These are phyloP conservation scores for Collybia sp. DNA, from an alignment of 768 basidiomycete genomes.

Conservation along the genomic window DNA sequence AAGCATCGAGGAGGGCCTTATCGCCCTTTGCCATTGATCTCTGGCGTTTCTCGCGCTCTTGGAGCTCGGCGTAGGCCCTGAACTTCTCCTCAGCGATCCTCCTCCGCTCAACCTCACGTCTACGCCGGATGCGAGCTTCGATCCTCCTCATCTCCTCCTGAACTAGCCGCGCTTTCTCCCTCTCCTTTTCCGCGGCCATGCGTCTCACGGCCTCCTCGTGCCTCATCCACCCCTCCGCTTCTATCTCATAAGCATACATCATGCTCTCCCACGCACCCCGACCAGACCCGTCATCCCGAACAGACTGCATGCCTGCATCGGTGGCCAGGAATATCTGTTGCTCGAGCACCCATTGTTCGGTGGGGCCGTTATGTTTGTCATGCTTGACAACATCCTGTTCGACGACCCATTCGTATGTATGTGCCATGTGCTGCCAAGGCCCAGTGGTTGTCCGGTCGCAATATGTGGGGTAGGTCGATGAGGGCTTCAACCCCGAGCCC, in stretches of 20 bases:
- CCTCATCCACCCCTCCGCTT: conserved; percentile 49
- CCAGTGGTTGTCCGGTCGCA: background rate
- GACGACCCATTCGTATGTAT: conserved; percentile 44
- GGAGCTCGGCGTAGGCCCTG: conserved; percentile 27
- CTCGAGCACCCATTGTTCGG: conserved; percentile 62
- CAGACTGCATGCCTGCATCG: conserved; percentile 12
- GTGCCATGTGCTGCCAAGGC: conserved; percentile 38
- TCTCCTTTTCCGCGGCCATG: conserved; percentile 39
- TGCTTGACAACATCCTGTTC: conserved; percentile 46
- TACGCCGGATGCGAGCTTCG: conserved; percentile 45
- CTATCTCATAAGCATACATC: conserved; percentile 44
- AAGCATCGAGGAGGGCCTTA: conserved; percentile 47
- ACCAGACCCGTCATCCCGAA: conserved; percentile 10
- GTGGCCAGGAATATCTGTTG: conserved; percentile 41
- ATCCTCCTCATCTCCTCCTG: conserved; percentile 54
- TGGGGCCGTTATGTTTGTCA: conserved; percentile 41
- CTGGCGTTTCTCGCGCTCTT: conserved; percentile 41
- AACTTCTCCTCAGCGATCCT: conserved; percentile 44
- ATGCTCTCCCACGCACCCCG: conserved; percentile 49
- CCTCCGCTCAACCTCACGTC: conserved; percentile 44
- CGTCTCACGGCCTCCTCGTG: conserved; percentile 42
- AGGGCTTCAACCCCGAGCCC: no score
- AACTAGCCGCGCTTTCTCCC: conserved; percentile 37
- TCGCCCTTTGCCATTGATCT: conserved; percentile 28
- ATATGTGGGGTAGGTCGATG: no score